Percentiles rank a stretch among this genome's conserved stretches.
phyloP scores from a whole-genome alignment of 352 stramenopile genomes.

The Phytophthora cajani region DNA sequence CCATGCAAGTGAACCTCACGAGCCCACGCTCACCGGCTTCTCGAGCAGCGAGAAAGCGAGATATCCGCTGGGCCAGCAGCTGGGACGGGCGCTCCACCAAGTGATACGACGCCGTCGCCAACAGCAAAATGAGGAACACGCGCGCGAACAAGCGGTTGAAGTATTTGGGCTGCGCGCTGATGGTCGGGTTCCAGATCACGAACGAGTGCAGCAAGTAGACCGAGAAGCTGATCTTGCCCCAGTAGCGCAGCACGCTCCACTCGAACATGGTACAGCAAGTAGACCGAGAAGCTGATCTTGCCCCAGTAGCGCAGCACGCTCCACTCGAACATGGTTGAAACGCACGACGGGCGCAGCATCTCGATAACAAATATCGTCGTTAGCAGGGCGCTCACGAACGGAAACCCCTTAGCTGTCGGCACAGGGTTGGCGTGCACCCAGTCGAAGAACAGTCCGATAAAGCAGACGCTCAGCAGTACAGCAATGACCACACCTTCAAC shows the following conservation, averaged over 20 bases:
- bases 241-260: constrained; percentile 49
- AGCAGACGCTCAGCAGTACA: constrained; percentile 43
- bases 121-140: constrained; percentile 38
- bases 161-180: constrained; percentile 30
- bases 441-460: constrained; percentile 46
- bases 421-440: constrained; percentile 41
- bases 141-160: constrained; percentile 48
- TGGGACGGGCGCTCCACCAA: constrained; percentile 60
- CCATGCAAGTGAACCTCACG: constrained; percentile 24
- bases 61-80: constrained; percentile 43
- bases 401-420: constrained; percentile 26
- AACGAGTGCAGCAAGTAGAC: constrained; percentile 58
- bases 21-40: constrained; percentile 12
- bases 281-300: constrained; percentile 62
- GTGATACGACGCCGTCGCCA: constrained; percentile 45
- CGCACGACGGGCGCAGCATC: constrained; percentile 41
- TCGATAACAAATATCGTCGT: constrained; percentile 49
- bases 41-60: constrained; percentile 28
- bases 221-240: constrained; percentile 59
- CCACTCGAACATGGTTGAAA: constrained; percentile 53
- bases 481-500: constrained; percentile 28
- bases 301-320: constrained; percentile 46
- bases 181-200: constrained; percentile 38
- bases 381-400: constrained; percentile 42
- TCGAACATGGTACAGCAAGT: constrained; percentile 53